Conservation (phyloP, 495 filamentous ascomycete genomes). For the Physcia stellaris region DNA sequence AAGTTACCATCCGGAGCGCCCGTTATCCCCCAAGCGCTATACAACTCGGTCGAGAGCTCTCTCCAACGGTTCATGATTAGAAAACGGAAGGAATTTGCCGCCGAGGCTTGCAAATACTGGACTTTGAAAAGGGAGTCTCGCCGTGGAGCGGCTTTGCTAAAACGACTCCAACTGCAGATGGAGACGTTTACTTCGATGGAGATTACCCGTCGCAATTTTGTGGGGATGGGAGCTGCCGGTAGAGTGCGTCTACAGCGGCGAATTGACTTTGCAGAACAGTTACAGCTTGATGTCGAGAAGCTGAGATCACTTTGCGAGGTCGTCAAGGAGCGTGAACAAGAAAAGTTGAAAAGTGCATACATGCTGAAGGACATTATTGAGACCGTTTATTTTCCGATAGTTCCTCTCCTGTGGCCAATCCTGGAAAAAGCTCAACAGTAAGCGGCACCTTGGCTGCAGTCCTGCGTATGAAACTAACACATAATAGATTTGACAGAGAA, state of each 20-base stretch:
- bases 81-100: conserved; percentile 80
- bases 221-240: conserved; percentile 76
- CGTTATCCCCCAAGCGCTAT: conserved; percentile 76
- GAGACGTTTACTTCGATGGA: conserved; percentile 95
- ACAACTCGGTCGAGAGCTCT: conserved; percentile 64
- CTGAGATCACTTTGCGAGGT: conserved; percentile 53
- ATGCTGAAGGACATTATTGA: conserved; percentile 66
- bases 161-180: conserved; percentile 84
- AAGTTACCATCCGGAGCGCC: conserved; percentile 90
- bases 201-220: conserved; percentile 83
- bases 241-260: conserved; percentile 62
- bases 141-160: conserved; percentile 78
- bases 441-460: conserved; percentile 21
- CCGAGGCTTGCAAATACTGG: conserved; percentile 93
- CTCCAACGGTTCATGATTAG: conserved; percentile 67
- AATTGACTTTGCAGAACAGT: conserved; percentile 70
- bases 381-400: conserved; percentile 78
- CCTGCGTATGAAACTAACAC: conserved; percentile 23
- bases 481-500: conserved; percentile 55
- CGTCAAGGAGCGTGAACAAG: conserved; percentile 56
- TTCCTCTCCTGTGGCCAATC: conserved; percentile 62
- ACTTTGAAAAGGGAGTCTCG: conserved; percentile 90
- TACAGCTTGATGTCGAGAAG: conserved; percentile 63
- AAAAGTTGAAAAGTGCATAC: conserved; percentile 63
- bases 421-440: conserved; percentile 66